Evolutionary conservation across 2,329 filamentous ascomycete species (phyloP).

Genomic region (Emmonsia crescens): DNA sequence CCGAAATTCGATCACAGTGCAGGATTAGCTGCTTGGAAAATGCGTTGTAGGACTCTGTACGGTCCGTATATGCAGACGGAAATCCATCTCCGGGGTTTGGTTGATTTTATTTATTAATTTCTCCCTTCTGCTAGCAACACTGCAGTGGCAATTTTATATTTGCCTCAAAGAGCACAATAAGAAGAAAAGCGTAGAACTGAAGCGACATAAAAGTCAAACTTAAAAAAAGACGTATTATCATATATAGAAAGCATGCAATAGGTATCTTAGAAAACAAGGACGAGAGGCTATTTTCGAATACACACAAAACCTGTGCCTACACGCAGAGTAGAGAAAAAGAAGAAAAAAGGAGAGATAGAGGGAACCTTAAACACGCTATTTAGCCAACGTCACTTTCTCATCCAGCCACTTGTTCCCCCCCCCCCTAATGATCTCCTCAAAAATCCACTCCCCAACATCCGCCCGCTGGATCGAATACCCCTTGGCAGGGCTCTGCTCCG

Average conservation of each 20-base stretch:
- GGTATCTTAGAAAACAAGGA: not conserved
- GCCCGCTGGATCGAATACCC: constrained; percentile 21
- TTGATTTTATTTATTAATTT: too few relatives aligned
- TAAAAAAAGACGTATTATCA: not conserved
- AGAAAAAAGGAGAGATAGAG: not conserved
- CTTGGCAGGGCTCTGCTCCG: constrained; percentile 18
- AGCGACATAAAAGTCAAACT: not conserved
- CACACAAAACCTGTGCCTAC: not conserved
- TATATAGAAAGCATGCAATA: not conserved
- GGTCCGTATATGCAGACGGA: too few relatives aligned
- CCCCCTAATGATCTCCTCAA: constrained; percentile 17
- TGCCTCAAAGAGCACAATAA: not conserved
- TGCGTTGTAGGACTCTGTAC: too few relatives aligned
- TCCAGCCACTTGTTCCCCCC: constrained; percentile 14
- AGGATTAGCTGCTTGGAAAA: too few relatives aligned
- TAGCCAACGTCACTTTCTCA: constrained; percentile 17
- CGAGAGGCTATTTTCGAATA: not conserved
- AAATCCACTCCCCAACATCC: constrained; percentile 23
- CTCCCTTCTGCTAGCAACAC: too few relatives aligned
- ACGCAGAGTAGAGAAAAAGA: not conserved
- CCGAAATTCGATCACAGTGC: too few relatives aligned
- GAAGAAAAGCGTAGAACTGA: not conserved
- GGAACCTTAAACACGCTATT: not conserved
- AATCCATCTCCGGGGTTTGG: too few relatives aligned
- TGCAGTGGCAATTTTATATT: not conserved